These are phyloP conservation scores for Aspergillus calidoustus DNA, from an alignment of 2,329 filamentous ascomycete species.

Conservation along the genomic window DNA sequence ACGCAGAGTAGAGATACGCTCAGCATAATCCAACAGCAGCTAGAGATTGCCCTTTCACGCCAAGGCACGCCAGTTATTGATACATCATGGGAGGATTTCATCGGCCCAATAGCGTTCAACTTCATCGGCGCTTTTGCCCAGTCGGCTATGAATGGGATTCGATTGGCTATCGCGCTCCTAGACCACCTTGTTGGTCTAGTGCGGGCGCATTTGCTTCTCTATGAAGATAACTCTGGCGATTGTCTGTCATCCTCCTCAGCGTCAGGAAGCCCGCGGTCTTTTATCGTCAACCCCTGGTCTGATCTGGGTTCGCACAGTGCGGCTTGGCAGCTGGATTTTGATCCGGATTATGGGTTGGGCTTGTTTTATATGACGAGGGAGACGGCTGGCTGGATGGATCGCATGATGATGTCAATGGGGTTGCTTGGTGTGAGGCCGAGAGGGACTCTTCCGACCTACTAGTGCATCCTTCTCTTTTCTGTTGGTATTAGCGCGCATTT, in stretches of 20 bases:
- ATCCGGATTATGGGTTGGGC: constrained; percentile 3
- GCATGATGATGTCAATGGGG: constrained; percentile 22
- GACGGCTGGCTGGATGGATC: constrained; percentile 19
- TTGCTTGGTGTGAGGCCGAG: constrained; percentile 16
- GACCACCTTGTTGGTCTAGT: constrained; percentile 18
- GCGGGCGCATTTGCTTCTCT: constrained; percentile 2
- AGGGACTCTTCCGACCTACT: not conserved
- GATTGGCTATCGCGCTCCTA: constrained; percentile 19
- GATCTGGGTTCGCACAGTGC: not conserved
- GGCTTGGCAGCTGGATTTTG: constrained; percentile 10
- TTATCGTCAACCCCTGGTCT: constrained; percentile 1
- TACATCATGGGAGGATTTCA: constrained; percentile 13
- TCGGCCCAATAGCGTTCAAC: constrained; percentile 15
- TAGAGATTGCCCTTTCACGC: constrained; percentile 5
- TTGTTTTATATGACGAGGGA: not conserved
- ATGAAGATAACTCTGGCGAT: not conserved
- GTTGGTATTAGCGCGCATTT: too few relatives aligned
- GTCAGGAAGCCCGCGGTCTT: not conserved
- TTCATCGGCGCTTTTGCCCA: constrained; percentile 19
- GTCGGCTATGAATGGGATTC: constrained; percentile 18
- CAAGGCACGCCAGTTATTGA: not conserved
- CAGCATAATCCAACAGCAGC: not conserved
- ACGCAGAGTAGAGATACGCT: not conserved
- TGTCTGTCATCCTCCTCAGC: not conserved
- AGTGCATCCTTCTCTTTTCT: not conserved